These are phyloP conservation scores for Boletus putidus DNA, from an alignment of 1,284 basidiomycete species.

Conservation along the genomic window DNA sequence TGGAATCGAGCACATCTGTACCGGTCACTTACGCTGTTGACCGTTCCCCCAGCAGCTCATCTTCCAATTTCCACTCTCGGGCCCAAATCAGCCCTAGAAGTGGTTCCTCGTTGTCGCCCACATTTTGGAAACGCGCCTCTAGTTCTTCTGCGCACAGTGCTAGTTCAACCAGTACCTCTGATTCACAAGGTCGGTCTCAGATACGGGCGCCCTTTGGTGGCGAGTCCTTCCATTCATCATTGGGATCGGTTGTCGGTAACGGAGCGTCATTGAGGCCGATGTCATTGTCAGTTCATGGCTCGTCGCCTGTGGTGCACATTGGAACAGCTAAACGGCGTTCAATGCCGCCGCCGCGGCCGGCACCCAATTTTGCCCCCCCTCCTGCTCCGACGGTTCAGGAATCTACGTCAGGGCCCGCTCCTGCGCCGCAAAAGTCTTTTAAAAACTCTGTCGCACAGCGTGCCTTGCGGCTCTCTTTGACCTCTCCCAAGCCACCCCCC, in stretches of 20 bases:
- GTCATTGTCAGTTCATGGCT: constrained; percentile 21
- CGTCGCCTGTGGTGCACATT: constrained; percentile 15
- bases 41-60: constrained; percentile 45
- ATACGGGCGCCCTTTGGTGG: constrained; percentile 16
- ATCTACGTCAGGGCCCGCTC: constrained; percentile 34
- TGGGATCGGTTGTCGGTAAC: constrained; percentile 7
- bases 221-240: constrained; percentile 14
- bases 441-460: constrained; percentile 55
- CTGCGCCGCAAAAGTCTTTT: constrained; percentile 45
- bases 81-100: constrained; percentile 49
- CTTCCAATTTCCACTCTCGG: constrained; percentile 40
- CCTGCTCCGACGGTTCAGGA: constrained; percentile 53
- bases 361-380: constrained; percentile 66
- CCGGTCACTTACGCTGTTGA: constrained; percentile 42
- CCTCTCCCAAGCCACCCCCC: constrained; percentile 63
- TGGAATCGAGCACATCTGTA: constrained; percentile 30
- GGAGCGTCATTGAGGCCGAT: constrained; percentile 22
- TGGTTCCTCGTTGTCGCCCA: constrained; percentile 48
- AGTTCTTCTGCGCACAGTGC: constrained; percentile 54
- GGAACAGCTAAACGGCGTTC: constrained; percentile 53
- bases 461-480: constrained; percentile 57
- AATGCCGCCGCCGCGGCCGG: constrained; percentile 67
- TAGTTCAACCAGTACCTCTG: constrained; percentile 49
- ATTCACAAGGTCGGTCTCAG: constrained; percentile 40
- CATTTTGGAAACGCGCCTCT: constrained; percentile 61